Evolutionary conservation across 2,329 filamentous ascomycete genomes (phyloP).

Genomic region (Colletotrichum phormii): DNA sequence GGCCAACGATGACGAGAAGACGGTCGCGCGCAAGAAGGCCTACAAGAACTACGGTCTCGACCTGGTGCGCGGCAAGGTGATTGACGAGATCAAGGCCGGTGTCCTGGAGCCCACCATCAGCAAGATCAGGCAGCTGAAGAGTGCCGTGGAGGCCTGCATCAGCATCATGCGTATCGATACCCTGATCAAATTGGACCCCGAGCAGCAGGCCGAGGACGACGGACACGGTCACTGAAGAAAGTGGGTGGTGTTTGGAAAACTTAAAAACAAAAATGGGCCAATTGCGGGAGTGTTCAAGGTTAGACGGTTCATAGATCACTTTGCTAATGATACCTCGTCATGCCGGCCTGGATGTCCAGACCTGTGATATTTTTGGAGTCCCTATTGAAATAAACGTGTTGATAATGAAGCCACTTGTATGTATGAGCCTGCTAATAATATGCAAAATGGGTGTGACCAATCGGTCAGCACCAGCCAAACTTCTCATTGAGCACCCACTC

Average conservation of each 20-base stretch:
- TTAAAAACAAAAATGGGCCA: constrained; percentile 29
- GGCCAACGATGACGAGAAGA: constrained; percentile 87
- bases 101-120: constrained; percentile 97
- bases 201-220: constrained; percentile 82
- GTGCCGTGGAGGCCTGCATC: constrained; percentile 97
- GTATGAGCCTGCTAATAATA: background rate
- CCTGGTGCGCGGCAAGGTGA: constrained; percentile 87
- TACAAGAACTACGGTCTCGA: constrained; percentile 99
- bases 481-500: constrained; percentile 84
- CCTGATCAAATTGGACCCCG: constrained; percentile 96
- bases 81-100: constrained; percentile 93
- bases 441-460: background rate
- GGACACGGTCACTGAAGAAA: constrained; percentile 81
- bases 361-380: background rate
- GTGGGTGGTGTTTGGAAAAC: background rate
- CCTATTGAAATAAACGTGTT: constrained; percentile 14
- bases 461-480: constrained; percentile 77
- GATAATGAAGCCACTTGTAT: background rate
- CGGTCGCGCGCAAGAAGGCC: constrained; percentile 90
- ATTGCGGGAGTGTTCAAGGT: constrained; percentile 29
- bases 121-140: constrained; percentile 98
- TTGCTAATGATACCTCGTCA: constrained; percentile 39
- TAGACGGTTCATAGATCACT: constrained; percentile 38
- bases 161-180: constrained; percentile 99
- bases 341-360: constrained; percentile 21